These are phyloP conservation scores for Capsella rubella DNA, from an alignment of 441 rosid species.

Conservation along the genomic window DNA sequence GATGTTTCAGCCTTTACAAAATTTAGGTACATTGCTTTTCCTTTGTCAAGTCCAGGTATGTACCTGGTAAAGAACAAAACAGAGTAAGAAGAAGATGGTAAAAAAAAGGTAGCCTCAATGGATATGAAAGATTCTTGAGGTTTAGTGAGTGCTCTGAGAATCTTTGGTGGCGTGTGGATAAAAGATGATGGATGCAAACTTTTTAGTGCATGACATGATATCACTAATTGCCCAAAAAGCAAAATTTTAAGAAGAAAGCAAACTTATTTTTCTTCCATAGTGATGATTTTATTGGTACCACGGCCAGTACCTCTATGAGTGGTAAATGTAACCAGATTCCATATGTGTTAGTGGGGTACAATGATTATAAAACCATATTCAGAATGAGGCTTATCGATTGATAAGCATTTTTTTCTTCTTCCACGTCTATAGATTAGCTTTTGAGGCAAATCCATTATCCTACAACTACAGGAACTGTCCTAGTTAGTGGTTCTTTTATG, in stretches of 20 bases:
- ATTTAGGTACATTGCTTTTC: constrained; percentile 85
- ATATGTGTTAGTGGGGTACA: constrained; percentile 38
- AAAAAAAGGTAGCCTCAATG: constrained; percentile 15
- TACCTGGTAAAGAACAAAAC: constrained; percentile 57
- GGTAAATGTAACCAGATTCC: constrained; percentile 11
- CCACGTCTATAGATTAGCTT: constrained; percentile 30
- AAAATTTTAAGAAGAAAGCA: constrained; percentile 26
- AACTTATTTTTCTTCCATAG: constrained; percentile 25
- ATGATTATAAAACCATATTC: constrained; percentile 28
- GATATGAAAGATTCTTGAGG: constrained; percentile 40
- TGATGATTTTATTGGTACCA: constrained; percentile 42
- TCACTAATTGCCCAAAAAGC: constrained; percentile 30
- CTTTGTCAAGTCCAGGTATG: constrained; percentile 75
- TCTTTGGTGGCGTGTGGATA: constrained; percentile 45
- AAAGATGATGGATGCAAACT: constrained; percentile 44
- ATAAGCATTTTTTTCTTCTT: not conserved
- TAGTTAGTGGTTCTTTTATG: constrained; percentile 36
- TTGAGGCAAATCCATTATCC: constrained; percentile 33
- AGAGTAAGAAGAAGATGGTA: constrained; percentile 25
- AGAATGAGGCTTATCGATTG: constrained; percentile 16
- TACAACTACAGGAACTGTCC: constrained; percentile 32
- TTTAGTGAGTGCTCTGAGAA: constrained; percentile 42
- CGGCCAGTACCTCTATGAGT: constrained; percentile 42
- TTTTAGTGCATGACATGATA: constrained; percentile 38
- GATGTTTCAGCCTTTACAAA: constrained; percentile 83